phyloP scores from a whole-genome alignment of 768 basidiomycete species.

The Austroboletus festivus region DNA sequence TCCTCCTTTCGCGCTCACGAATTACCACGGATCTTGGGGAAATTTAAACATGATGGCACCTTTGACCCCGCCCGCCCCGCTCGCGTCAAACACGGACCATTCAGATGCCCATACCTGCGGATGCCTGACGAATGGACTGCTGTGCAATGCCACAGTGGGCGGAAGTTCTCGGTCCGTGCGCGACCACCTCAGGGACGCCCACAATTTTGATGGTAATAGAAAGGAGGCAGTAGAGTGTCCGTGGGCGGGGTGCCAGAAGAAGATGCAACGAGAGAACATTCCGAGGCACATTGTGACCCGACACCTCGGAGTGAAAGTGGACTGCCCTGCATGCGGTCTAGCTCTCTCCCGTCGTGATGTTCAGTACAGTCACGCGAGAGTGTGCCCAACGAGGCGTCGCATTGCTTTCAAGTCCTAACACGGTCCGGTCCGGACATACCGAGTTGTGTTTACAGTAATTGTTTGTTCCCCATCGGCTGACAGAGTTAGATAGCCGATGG shows the following conservation, averaged over 20 bases:
- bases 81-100: too few relatives aligned
- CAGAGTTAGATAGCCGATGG: too few relatives aligned
- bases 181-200: slow-evolving; percentile 11
- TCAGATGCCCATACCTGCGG: slow-evolving; percentile 9
- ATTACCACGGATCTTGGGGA: too few relatives aligned
- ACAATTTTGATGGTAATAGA: slow-evolving; percentile 3
- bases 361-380: slow-evolving; percentile 9
- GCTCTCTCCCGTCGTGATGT: slow-evolving; percentile 23
- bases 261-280: slow-evolving; percentile 16
- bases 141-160: slow-evolving; percentile 5
- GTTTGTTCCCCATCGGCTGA: too few relatives aligned
- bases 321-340: slow-evolving; percentile 9
- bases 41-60: too few relatives aligned
- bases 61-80: too few relatives aligned
- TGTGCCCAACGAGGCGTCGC: slow-evolving; percentile 4
- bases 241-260: slow-evolving; percentile 10
- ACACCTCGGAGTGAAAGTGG: slow-evolving; percentile 13
- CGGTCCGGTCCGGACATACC: not conserved
- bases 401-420: not conserved
- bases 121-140: not conserved
- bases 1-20: too few relatives aligned
- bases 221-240: slow-evolving; percentile 3
- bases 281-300: slow-evolving; percentile 16
- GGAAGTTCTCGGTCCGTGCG: slow-evolving; percentile 11
- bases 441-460: too few relatives aligned